phyloP scores from a whole-genome alignment of 768 basidiomycete species.

The Tulasnella calospora region DNA sequence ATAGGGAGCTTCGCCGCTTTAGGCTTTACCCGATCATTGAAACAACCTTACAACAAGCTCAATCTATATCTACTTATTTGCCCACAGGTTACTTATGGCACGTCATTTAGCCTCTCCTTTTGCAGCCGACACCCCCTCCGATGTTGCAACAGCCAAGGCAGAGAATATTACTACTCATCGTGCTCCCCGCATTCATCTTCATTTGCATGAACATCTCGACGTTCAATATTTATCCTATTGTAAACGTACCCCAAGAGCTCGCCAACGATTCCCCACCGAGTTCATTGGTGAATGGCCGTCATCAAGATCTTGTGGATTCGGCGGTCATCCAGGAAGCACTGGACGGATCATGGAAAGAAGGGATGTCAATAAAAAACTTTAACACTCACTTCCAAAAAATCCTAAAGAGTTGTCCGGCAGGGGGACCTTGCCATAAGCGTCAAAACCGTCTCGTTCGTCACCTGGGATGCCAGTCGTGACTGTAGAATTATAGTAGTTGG shows the following conservation, averaged over 20 bases:
- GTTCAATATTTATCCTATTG: background rate
- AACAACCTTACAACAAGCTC: too few relatives aligned
- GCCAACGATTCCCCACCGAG: background rate
- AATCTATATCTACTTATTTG: too few relatives aligned
- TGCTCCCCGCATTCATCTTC: background rate
- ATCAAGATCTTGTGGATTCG: background rate
- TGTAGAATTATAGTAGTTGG: too few relatives aligned
- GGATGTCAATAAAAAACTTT: background rate
- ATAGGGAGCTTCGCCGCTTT: too few relatives aligned
- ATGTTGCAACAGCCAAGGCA: background rate
- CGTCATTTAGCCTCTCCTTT: background rate
- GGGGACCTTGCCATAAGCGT: background rate
- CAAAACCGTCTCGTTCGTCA: background rate
- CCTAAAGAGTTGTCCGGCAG: background rate
- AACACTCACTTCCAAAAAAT: background rate
- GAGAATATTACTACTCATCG: background rate
- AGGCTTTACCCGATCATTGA: too few relatives aligned
- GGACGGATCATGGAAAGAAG: conserved; percentile 18
- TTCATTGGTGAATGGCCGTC: background rate
- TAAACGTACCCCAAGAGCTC: background rate
- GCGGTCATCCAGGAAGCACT: background rate
- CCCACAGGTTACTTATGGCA: too few relatives aligned
- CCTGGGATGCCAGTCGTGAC: background rate
- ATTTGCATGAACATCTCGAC: background rate
- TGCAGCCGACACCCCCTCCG: background rate